A percentile compares a stretch with the other conserved stretches of the same genome.
These are phyloP conservation scores for Phlebopus sp. DNA, from an alignment of 1,284 basidiomycete genomes.

Conservation along the genomic window DNA sequence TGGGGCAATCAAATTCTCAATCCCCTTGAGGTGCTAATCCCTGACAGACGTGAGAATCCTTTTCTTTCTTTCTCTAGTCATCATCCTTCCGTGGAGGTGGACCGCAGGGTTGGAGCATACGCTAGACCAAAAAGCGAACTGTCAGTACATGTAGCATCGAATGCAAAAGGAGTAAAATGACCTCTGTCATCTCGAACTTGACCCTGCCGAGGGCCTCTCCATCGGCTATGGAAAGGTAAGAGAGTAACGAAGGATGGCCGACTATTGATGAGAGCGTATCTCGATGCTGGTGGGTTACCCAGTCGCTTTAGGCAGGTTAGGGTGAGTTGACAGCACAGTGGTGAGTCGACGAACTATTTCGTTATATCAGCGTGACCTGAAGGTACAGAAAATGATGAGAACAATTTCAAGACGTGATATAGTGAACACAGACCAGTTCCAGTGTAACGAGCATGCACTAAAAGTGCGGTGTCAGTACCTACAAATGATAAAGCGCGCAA, in stretches of 20 bases:
- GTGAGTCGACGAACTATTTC: constrained; percentile 72
- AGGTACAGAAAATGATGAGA: constrained; percentile 8
- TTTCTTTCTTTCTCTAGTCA: constrained; percentile 39
- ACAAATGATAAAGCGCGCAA: constrained; percentile 9
- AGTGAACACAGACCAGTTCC: constrained; percentile 68
- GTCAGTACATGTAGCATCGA: neutral
- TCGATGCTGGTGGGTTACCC: constrained; percentile 96
- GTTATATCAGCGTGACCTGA: constrained; percentile 90
- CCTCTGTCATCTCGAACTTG: constrained; percentile 97
- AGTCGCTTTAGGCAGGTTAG: constrained; percentile 66
- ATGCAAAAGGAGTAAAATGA: constrained; percentile 32
- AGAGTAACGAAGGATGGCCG: constrained; percentile 83
- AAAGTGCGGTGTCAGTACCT: constrained; percentile 11
- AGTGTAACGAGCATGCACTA: constrained; percentile 95
- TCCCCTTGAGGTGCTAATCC: neutral
- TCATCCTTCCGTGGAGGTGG: constrained; percentile 94
- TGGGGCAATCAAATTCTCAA: neutral
- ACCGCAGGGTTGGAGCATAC: constrained; percentile 98
- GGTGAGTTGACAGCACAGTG: constrained; percentile 5
- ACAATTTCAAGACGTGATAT: neutral
- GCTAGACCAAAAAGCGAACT: constrained; percentile 44
- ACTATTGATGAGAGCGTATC: constrained; percentile 92
- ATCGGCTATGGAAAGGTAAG: constrained; percentile 91
- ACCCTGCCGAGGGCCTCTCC: constrained; percentile 86
- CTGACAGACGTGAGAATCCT: too few species aligned